Conservation (phyloP, 768 basidiomycete genomes). For the Porpolomopsis calyptriformis region DNA sequence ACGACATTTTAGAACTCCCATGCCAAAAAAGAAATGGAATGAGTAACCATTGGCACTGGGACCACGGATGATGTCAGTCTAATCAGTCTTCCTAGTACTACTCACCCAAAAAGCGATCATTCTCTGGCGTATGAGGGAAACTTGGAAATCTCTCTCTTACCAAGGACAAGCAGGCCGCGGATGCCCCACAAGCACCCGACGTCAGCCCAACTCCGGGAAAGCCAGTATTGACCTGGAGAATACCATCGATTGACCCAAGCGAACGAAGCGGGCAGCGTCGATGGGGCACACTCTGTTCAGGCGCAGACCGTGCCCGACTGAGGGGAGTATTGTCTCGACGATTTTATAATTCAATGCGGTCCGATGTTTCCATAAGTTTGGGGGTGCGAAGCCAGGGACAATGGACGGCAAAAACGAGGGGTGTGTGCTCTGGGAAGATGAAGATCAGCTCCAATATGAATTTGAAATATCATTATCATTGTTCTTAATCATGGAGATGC, state of each 20-base stretch:
- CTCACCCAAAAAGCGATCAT: conserved; percentile 21
- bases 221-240: conserved; percentile 60
- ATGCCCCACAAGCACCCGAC: conserved; percentile 20
- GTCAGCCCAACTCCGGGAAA: conserved; percentile 36
- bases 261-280: conserved; percentile 28
- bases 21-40: too few relatives aligned
- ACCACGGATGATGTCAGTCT: too few relatives aligned
- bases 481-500: too few relatives aligned
- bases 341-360: conserved; percentile 73
- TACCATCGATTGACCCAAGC: conserved; percentile 45
- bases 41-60: too few relatives aligned
- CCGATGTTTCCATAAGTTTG: too few relatives aligned
- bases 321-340: conserved; percentile 62
- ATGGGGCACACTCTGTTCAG: conserved; percentile 14
- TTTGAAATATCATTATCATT: too few relatives aligned
- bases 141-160: conserved; percentile 31
- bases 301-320: conserved; percentile 33
- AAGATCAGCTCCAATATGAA: too few relatives aligned
- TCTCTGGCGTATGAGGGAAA: conserved; percentile 44
- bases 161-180: conserved; percentile 16
- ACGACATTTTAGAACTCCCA: too few relatives aligned
- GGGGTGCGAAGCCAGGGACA: too few relatives aligned
- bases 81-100: too few relatives aligned
- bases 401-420: too few relatives aligned
- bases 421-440: too few relatives aligned